Base-by-base conservation (phyloP, 1,139 yeast species). In the Hemisphaericaspora subhashii region DNA sequence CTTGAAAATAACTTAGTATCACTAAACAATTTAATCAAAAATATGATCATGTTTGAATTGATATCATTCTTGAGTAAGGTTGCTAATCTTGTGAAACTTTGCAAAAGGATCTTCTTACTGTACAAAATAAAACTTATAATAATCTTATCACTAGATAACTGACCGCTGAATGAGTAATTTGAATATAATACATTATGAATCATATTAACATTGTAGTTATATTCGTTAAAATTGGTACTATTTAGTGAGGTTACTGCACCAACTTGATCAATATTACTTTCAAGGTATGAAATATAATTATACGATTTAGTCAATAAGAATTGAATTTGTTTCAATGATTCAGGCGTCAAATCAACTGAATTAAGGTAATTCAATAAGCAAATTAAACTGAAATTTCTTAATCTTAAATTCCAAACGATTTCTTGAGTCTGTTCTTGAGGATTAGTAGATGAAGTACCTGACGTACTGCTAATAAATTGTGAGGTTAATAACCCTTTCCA, bases 401-500 rank as follows among this genome's bases (percentile, higher is more conserved):
- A 52, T 42, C 63, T 64, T 40, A 72, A 57, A 45, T 72, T 70
- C n/a, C 62, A 61, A 13, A 64, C 43, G 8, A 70, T 54, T 37
- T 69, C 74, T 12, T 48, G 46, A 11, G 55, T 53, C 42, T 62
- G 62, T 4, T 48, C 52, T n/a, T 53, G 55, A 13, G 55, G 58
- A 3, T 45, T 38, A 9, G 38, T 39, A 6, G 49, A 37, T 4
- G 54, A 44, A 12, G 53, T 52, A 34, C 55, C 52, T 23, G 64
- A 49, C 10, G 61, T 57, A 1, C 66, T 51, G 16, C 71, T 59
- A 26, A 67, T 62, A 37, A 61, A 70, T 43, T 71, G 77, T 2
- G 76, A 67, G 2, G 89, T 84, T 39, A 89, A 65, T n/a, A 88
- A 72, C 43, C 82, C 79, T 53, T 86, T 86, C 96, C 96, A 89